phyloP scores from a whole-genome alignment of 1,139 yeast genomes.

The Hemisphaericaspora xylanilytica region DNA sequence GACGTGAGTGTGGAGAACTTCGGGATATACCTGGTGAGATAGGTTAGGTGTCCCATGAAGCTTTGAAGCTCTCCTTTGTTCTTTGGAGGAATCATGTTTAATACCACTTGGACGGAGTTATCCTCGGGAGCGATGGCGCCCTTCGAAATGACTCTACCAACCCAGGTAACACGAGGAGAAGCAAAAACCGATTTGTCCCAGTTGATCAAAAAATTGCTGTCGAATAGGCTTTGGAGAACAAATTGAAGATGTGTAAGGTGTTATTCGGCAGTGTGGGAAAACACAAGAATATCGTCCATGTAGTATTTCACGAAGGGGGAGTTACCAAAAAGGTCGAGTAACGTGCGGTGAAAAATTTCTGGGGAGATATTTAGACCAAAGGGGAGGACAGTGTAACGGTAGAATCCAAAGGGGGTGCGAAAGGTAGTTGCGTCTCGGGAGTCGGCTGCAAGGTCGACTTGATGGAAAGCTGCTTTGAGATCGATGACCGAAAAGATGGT shows the following conservation, averaged over 20 bases:
- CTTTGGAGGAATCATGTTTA: not conserved
- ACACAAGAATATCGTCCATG: slow-evolving; percentile 1
- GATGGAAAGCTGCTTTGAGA: not conserved
- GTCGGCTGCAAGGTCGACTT: not conserved
- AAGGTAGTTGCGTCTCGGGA: not conserved
- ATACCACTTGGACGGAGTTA: not conserved
- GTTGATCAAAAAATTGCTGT: not conserved
- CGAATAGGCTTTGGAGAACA: not conserved
- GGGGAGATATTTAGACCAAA: not conserved
- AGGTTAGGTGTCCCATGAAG: not conserved
- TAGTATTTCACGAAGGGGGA: not conserved
- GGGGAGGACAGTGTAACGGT: not conserved
- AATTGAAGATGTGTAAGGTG: not conserved
- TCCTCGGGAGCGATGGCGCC: not conserved
- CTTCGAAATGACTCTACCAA: not conserved
- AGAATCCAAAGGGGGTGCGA: not conserved
- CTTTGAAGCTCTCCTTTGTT: not conserved
- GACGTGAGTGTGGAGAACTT: not conserved
- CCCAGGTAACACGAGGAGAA: not conserved
- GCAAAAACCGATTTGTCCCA: not conserved
- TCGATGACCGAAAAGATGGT: not conserved
- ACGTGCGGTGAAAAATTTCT: not conserved
- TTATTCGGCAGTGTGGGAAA: not conserved
- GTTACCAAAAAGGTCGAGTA: not conserved
- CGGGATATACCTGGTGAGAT: not conserved